Evolutionary conservation across 495 filamentous ascomycete species (phyloP), one percentile per base, ranked within the genome.

Genomic region (Hypoxylon crocopeplum): DNA sequence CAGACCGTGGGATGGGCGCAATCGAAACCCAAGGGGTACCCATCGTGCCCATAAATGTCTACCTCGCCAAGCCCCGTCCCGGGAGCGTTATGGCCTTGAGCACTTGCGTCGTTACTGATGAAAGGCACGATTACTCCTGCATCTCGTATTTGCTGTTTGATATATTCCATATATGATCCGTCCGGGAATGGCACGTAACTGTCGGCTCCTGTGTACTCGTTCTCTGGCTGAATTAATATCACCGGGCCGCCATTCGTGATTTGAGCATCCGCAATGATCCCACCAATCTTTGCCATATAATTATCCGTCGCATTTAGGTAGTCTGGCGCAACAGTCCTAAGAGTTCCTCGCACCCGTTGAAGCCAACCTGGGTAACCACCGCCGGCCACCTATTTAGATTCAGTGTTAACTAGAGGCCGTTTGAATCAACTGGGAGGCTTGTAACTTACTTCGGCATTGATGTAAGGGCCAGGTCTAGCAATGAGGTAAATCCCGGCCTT

Each of bases 191-290:
- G 40, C 1, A 24, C 20, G 42, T 56, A 56, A 16, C 25, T 25
- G 38, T 47, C 21, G 34, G 48, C 49, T 19, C 67, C 75, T 1
- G 79, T 81, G 66, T 92, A 91, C 59, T 92, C 89, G 58, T 92
- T 93, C 65, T 93, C 90, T 0, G 88, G 88, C 73, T 94, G 90
- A 33, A 87, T 78, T 2, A 92, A 76, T 46, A 93, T 90, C 17
- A 93, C 78, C 0, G 88, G 88, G 1, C 90, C 90, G 5, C 87
- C 90, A 56, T 91, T 88, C 1, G 88, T 91, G 56, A 93, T 90
- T 56, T 93, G 89, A 3, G 83, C 85, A 24, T 84, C 82, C 7
- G 90, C 88, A 62, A 94, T 84, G 8, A 87, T 82, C 19, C 75
- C 73, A 24, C 79, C 81, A 55, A 90, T 77, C 24, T 82, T 69